Evolutionary conservation across 257 asterid species (phyloP).

Genomic region (Coffea eugenioides): DNA sequence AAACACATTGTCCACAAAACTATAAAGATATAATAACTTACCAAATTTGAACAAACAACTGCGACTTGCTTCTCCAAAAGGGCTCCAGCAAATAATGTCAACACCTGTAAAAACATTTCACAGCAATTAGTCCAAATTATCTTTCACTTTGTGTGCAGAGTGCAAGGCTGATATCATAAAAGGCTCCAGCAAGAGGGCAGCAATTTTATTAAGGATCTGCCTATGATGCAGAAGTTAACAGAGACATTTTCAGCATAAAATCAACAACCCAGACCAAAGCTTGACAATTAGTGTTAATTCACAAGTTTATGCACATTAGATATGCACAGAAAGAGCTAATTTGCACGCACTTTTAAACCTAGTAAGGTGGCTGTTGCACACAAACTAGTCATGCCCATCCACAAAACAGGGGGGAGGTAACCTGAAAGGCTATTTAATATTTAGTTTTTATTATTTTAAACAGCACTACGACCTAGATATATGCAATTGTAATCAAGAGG

Average conservation of each 20-base stretch:
- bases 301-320: neutral
- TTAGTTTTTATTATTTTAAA: neutral
- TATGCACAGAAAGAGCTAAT: neutral
- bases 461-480: neutral
- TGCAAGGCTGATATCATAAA: neutral
- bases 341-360: neutral
- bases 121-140: neutral
- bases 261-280: neutral
- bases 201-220: neutral
- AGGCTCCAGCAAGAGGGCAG: neutral
- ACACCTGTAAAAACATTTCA: slow-evolving; percentile 46
- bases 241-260: neutral
- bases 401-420: neutral
- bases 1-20: neutral
- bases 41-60: slow-evolving; percentile 85
- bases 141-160: neutral
- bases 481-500: neutral
- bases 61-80: slow-evolving; percentile 92
- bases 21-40: slow-evolving; percentile 27
- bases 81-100: slow-evolving; percentile 81
- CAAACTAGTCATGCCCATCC: neutral
- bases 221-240: neutral
- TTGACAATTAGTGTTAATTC: neutral
- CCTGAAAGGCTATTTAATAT: neutral
- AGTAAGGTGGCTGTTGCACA: neutral